Base-by-base conservation (phyloP, 1,284 basidiomycete species). In the Blastosporella zonata region DNA sequence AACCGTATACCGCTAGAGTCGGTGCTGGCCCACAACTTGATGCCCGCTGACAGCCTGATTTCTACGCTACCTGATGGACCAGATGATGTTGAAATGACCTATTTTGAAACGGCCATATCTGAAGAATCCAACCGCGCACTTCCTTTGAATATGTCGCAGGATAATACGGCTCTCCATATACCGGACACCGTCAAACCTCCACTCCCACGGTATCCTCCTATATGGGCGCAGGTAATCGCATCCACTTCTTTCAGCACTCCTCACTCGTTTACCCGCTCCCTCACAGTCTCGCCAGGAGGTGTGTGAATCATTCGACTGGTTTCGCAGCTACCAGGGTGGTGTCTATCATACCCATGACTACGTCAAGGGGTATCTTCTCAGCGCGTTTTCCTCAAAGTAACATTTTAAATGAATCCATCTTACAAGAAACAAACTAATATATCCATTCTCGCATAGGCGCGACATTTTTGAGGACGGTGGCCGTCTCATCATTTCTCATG, bases 251-350 rank as follows among this genome's bases (percentile, higher is more conserved):
- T 7, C 6, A 25, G 39, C 34, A 7, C 18, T 15, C 15, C 20
- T 47, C 22, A 27, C 5, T 22, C 34, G 22, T 25, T 53, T 15
- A 47, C 18, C 43, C 7, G 48, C 15, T 37, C 9, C 6, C 46
- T 31, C 28, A 2, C 52, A 90, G 88, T 84, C 86, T 20, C 79
- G 87, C 36, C 87, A 90, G 67, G 87, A 90, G 65, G 72, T 90
- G 1, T 90, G 88, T 66, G 87, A 90, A 62, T 75, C 82, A 1
- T 79, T 84, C 38, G 77, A 81, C 17, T 84, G 79, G 75, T 90
- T 90, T 63, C 75, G 84, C 34, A 80, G 77, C 55, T 90, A 87
- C 59, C 88, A 90, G 64, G 71, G 86, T 9, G 87, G 87, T 3
- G 87, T 90, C 2, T 90, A 90, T 62, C 78, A 73, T 47, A 64